A percentile compares a stretch with the other conserved stretches of the same genome.
phyloP scores from a whole-genome alignment of 257 asterid species.

The Solanum tarijense region DNA sequence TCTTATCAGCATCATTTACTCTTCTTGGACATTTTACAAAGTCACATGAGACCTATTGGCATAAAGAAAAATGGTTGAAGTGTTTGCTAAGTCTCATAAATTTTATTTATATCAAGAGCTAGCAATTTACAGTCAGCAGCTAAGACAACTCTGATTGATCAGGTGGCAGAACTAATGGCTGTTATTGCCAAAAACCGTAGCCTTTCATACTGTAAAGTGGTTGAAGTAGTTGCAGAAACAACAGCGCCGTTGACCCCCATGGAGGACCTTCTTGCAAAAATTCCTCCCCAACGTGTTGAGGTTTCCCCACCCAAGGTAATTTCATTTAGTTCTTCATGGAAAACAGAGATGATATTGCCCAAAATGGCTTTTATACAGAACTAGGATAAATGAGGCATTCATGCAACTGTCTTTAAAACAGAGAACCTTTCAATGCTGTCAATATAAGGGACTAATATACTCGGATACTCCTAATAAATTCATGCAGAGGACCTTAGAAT shows the following conservation, averaged over 20 bases:
- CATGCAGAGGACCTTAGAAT: background rate
- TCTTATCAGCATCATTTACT: background rate
- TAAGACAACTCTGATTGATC: conserved; percentile 15
- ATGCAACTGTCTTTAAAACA: no score
- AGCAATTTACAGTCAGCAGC: background rate
- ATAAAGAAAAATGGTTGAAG: background rate
- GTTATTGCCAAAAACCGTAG: conserved; percentile 65
- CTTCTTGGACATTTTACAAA: background rate
- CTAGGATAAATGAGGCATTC: background rate
- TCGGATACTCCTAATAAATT: background rate
- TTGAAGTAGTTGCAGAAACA: conserved; percentile 92
- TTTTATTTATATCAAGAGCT: background rate
- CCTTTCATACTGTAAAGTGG: conserved; percentile 74
- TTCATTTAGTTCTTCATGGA: background rate
- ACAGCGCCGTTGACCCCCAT: conserved; percentile 67
- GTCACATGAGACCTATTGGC: background rate
- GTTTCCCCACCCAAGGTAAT: conserved; percentile 36
- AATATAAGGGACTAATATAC: background rate
- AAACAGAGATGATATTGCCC: background rate
- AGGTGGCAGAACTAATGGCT: conserved; percentile 94
- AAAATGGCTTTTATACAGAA: background rate
- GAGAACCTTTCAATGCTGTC: background rate
- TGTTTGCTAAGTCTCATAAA: background rate
- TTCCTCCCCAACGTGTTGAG: conserved; percentile 51
- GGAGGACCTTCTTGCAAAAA: conserved; percentile 64